Conservation (phyloP, 371 early-diverging fungal species). For the Modicella reniformis region DNA sequence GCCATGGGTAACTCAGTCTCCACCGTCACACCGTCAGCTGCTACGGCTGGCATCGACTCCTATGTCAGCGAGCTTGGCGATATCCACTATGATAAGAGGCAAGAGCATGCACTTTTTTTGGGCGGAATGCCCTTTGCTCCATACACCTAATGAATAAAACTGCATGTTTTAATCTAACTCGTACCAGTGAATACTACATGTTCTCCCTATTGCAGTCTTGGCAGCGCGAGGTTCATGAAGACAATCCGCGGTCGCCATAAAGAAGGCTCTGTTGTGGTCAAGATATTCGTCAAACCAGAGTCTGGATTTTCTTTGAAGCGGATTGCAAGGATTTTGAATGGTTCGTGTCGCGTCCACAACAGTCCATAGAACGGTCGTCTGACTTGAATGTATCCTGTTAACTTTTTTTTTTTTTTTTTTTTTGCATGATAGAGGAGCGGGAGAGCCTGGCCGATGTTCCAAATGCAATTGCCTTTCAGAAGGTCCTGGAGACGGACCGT, state of each 20-base stretch:
- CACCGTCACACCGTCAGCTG: conserved; percentile 65
- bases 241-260: conserved; percentile 84
- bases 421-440: conserved; percentile 70
- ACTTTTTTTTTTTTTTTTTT: neutral
- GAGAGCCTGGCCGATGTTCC: conserved; percentile 72
- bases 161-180: neutral
- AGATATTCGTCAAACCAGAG: conserved; percentile 91
- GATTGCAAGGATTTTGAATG: conserved; percentile 68
- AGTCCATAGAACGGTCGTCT: neutral
- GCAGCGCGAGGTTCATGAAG: conserved; percentile 93
- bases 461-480: conserved; percentile 82
- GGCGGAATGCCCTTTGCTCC: neutral
- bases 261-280: conserved; percentile 85
- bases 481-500: conserved; percentile 86
- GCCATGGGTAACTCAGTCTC: conserved; percentile 77
- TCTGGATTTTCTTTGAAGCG: conserved; percentile 67
- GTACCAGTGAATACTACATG: neutral
- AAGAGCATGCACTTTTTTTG: neutral
- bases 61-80: conserved; percentile 79
- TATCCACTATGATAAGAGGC: conserved; percentile 80
- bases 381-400: too few species aligned
- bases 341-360: conserved; percentile 42
- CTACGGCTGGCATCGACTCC: conserved; percentile 74
- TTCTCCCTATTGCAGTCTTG: conserved; percentile 65
- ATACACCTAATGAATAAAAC: conserved; percentile 2